Conservation (phyloP, 306 rosid species). For the Vicia sativa region DNA sequence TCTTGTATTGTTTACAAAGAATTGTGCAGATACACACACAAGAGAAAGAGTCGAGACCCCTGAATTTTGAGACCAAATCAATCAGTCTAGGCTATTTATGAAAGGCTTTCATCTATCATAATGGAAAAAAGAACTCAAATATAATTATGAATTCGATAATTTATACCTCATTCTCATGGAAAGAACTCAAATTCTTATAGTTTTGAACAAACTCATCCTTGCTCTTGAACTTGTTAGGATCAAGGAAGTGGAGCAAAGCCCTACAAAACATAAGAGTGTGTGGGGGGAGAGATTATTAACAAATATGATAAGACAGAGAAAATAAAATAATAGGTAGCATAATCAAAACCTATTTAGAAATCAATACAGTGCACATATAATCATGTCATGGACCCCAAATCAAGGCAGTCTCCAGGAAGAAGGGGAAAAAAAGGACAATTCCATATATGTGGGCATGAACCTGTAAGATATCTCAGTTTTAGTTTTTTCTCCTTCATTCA, state of each 20-base stretch:
- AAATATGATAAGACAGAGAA: constrained; percentile 6
- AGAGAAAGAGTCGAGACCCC: neutral
- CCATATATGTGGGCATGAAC: neutral
- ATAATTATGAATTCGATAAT: constrained; percentile 1
- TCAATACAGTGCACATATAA: constrained; percentile 6
- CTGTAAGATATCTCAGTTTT: constrained; percentile 7
- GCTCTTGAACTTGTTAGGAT: constrained; percentile 78
- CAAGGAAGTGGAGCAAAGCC: constrained; percentile 99
- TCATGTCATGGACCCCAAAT: constrained; percentile 25
- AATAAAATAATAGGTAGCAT: constrained; percentile 30
- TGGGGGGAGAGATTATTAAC: neutral
- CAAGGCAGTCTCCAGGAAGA: neutral
- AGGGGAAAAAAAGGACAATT: neutral
- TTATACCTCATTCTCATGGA: constrained; percentile 92
- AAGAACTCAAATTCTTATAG: constrained; percentile 97
- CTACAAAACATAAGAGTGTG: constrained; percentile 41
- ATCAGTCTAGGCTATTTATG: neutral
- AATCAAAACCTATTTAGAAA: constrained; percentile 17
- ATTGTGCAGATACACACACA: neutral
- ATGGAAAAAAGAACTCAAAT: constrained; percentile 4
- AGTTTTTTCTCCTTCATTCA: constrained; percentile 15
- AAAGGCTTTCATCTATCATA: neutral
- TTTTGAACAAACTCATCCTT: constrained; percentile 96
- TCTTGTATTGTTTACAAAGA: constrained; percentile 4
- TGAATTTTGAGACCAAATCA: neutral